Percentiles rank a stretch among this genome's conserved stretches.
Conservation (phyloP, 1,284 basidiomycete species). For the Pisolithus thermaeus region DNA sequence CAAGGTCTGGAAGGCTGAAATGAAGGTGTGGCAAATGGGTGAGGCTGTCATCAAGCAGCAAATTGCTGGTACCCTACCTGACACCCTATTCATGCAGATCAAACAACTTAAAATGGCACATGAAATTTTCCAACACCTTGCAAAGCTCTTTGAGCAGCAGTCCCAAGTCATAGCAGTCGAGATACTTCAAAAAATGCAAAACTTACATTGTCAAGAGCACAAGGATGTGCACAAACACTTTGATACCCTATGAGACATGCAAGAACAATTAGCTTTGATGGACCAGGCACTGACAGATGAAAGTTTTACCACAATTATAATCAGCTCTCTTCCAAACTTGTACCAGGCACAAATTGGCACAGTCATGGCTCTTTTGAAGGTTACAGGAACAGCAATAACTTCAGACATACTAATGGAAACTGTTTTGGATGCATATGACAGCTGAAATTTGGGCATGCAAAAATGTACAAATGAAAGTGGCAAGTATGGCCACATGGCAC, state of each 20-base stretch:
- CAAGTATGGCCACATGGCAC: too few relatives aligned
- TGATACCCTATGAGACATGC: conserved; percentile 9
- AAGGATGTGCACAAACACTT: conserved; percentile 18
- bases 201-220: conserved; percentile 11
- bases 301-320: conserved; percentile 6
- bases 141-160: not conserved
- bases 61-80: conserved; percentile 22
- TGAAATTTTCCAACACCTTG: conserved; percentile 6
- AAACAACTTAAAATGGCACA: conserved; percentile 10
- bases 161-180: conserved; percentile 7
- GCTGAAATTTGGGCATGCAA: not conserved
- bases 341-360: not conserved
- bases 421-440: not conserved
- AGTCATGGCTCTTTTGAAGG: not conserved
- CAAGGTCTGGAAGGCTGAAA: not conserved
- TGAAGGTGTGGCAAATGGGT: not conserved
- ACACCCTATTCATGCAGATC: conserved; percentile 26
- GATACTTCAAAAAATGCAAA: conserved; percentile 14
- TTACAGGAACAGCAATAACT: not conserved
- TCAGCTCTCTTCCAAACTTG: not conserved
- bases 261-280: conserved; percentile 18
- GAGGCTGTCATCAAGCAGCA: conserved; percentile 25
- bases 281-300: conserved; percentile 10
- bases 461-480: too few relatives aligned
- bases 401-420: not conserved